Evolutionary conservation across 768 basidiomycete genomes (phyloP).

Genomic region (Amanita brunnescens): DNA sequence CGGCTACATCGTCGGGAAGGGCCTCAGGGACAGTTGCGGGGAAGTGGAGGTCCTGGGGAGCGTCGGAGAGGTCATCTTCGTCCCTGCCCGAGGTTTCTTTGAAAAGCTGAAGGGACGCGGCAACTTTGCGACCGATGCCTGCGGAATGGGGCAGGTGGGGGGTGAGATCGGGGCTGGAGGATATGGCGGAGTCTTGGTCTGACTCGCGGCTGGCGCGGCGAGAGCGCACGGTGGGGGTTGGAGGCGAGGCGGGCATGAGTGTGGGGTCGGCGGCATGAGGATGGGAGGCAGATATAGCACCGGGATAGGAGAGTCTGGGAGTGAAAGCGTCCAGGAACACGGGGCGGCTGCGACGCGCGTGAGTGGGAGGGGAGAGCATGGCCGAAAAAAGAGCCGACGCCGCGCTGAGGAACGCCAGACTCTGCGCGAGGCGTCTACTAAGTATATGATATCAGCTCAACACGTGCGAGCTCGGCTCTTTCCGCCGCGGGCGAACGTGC

Average conservation of each 20-base stretch:
- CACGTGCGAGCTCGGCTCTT: slow-evolving; percentile 24
- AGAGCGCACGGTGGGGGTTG: slow-evolving; percentile 22
- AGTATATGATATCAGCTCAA: slow-evolving; percentile 15
- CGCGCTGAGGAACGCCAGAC: background rate
- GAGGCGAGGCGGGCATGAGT: slow-evolving; percentile 20
- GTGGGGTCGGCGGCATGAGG: slow-evolving; percentile 36
- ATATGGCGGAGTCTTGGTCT: slow-evolving; percentile 26
- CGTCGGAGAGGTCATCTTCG: slow-evolving; percentile 22
- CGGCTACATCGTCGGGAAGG: slow-evolving; percentile 42
- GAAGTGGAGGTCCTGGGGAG: slow-evolving; percentile 21
- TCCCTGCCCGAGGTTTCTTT: slow-evolving; percentile 53
- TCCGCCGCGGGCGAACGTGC: slow-evolving; percentile 22
- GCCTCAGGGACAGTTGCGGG: slow-evolving; percentile 23
- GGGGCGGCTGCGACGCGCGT: slow-evolving; percentile 1
- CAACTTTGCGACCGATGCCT: slow-evolving; percentile 75
- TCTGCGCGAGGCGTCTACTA: slow-evolving; percentile 1
- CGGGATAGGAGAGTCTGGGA: slow-evolving; percentile 4
- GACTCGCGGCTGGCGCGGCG: slow-evolving; percentile 28
- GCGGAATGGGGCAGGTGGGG: slow-evolving; percentile 22
- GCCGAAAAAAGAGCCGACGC: background rate
- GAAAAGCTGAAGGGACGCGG: slow-evolving; percentile 74
- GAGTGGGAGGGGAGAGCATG: background rate
- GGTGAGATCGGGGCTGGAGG: slow-evolving; percentile 19
- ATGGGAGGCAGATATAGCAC: slow-evolving; percentile 11
- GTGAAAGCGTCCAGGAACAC: background rate